Evolutionary conservation across 257 asterid species (phyloP).

Genomic region (Osmanthus fragrans): DNA sequence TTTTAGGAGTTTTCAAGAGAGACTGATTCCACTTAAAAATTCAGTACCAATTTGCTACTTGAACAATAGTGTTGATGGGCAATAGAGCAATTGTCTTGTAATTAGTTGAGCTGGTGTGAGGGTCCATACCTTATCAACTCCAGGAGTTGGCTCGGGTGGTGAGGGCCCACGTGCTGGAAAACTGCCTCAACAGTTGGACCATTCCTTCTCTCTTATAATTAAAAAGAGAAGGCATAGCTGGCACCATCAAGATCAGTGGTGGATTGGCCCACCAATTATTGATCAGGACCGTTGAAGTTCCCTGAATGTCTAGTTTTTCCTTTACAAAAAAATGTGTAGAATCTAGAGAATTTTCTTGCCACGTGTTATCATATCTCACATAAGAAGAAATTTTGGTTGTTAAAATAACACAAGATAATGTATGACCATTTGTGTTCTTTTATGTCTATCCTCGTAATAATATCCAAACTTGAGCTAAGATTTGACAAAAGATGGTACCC

Average conservation of each 20-base stretch:
- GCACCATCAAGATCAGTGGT: conserved; percentile 78
- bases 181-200: conserved; percentile 36
- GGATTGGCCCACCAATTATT: conserved; percentile 51
- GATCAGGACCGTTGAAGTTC: conserved; percentile 52
- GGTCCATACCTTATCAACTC: conserved; percentile 83
- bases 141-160: conserved; percentile 86
- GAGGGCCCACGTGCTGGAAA: conserved; percentile 66
- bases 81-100: neutral
- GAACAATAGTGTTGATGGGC: neutral
- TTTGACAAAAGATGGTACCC: neutral
- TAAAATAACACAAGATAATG: neutral
- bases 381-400: conserved; percentile 7
- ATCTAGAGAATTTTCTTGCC: conserved; percentile 22
- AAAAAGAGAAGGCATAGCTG: conserved; percentile 41
- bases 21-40: neutral
- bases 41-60: conserved; percentile 1
- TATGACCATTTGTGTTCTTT: neutral
- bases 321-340: conserved; percentile 27
- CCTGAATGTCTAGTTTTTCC: conserved; percentile 34
- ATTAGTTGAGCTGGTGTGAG: conserved; percentile 50
- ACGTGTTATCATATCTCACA: conserved; percentile 30
- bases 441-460: neutral
- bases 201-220: conserved; percentile 17
- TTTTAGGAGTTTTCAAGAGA: too few relatives aligned
- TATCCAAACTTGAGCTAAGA: neutral